A percentile compares a stretch with the other conserved stretches of the same genome.
Conservation (phyloP, 129 eudicot genomes). For the Tagetes patula region DNA sequence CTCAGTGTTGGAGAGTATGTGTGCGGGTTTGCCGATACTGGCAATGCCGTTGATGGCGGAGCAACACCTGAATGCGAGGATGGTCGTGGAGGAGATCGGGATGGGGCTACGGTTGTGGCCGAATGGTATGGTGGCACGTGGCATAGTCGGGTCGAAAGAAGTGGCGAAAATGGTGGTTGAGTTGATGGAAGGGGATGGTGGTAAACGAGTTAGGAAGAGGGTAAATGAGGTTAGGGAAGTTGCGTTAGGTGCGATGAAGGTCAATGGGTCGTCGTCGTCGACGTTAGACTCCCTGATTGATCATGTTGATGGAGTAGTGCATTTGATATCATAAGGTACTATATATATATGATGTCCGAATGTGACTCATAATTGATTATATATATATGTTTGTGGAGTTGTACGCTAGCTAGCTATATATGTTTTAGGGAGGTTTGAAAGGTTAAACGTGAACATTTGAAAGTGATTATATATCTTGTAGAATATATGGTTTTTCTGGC, state of each 20-base stretch:
- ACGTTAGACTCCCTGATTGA: slow-evolving; percentile 34
- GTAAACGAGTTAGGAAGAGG: slow-evolving; percentile 36
- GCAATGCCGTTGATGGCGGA: slow-evolving; percentile 68
- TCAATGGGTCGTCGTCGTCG: slow-evolving; percentile 43
- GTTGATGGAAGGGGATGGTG: slow-evolving; percentile 41
- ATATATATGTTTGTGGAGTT: no score
- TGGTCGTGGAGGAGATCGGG: slow-evolving; percentile 52
- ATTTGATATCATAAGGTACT: not conserved
- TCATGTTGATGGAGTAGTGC: slow-evolving; percentile 22
- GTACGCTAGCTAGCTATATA: no score
- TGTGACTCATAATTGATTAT: no score
- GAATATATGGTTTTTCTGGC: no score
- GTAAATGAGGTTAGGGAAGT: slow-evolving; percentile 30
- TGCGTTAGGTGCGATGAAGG: slow-evolving; percentile 38
- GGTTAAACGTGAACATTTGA: no score
- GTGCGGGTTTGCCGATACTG: slow-evolving; percentile 50
- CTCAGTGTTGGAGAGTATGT: slow-evolving; percentile 54
- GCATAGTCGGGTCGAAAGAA: slow-evolving; percentile 41
- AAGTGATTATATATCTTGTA: no score
- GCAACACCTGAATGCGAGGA: slow-evolving; percentile 54
- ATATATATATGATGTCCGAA: no score
- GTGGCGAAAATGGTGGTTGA: slow-evolving; percentile 44
- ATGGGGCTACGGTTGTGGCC: slow-evolving; percentile 46
- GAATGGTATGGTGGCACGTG: slow-evolving; percentile 36
- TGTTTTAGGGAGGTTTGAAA: no score